phyloP scores from a whole-genome alignment of 2,329 filamentous ascomycete genomes.

The Botrytis cinerea region DNA sequence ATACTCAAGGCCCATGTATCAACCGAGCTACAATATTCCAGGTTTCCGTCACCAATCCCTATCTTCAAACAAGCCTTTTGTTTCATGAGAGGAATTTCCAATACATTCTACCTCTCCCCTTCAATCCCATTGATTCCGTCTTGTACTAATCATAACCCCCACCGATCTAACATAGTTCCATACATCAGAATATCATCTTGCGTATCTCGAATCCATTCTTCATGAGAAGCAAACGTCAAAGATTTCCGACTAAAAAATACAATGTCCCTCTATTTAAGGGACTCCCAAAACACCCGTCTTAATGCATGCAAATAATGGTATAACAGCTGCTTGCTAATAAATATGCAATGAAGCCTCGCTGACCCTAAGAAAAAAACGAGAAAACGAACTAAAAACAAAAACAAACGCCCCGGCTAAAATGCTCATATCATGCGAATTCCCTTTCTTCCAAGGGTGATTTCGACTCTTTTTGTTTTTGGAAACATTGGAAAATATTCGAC shows the following conservation, averaged over 20 bases:
- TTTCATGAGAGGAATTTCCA: not conserved
- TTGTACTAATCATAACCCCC: not conserved
- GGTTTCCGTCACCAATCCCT: not conserved
- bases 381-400: not conserved
- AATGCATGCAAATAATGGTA: constrained; percentile 21
- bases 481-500: not conserved
- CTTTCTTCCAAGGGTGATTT: not conserved
- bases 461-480: constrained; percentile 4
- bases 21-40: not conserved
- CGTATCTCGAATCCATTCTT: not conserved
- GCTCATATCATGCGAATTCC: constrained; percentile 16
- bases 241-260: constrained; percentile 1
- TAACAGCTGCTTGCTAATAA: constrained; percentile 4
- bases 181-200: not conserved
- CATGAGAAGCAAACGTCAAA: not conserved
- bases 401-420: constrained; percentile 3
- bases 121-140: not conserved
- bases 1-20: not conserved
- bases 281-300: constrained; percentile 21
- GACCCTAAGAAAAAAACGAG: not conserved
- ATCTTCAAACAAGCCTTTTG: not conserved
- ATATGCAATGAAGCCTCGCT: not conserved
- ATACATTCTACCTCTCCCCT: not conserved
- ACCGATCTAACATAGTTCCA: not conserved
- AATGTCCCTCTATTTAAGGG: not conserved